These are phyloP conservation scores for Clausena lansium DNA, from an alignment of 345 rosid species.

Conservation along the genomic window DNA sequence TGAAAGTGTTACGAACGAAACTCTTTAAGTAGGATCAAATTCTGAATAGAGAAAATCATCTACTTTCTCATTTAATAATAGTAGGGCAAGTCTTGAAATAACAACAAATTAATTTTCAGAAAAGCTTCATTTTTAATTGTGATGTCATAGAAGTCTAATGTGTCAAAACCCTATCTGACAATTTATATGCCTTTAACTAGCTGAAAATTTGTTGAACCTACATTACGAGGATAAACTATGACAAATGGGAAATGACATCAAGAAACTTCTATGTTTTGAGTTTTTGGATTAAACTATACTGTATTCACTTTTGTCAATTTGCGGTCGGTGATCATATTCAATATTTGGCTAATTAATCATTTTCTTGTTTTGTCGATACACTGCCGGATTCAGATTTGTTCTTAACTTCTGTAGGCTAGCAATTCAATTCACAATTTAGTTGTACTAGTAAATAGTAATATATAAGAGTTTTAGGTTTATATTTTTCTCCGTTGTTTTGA, in stretches of 20 bases:
- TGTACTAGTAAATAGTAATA: no score
- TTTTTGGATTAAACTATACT: background rate
- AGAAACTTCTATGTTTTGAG: background rate
- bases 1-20: no score
- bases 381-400: constrained; percentile 2
- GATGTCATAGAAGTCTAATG: background rate
- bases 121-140: background rate
- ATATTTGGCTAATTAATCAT: background rate
- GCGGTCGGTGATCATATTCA: background rate
- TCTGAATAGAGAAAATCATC: no score
- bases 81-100: no score
- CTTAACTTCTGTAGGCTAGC: background rate
- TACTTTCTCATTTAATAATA: no score
- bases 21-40: no score
- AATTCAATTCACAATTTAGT: constrained; percentile 5
- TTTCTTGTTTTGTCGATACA: constrained; percentile 3
- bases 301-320: background rate
- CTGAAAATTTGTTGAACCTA: background rate
- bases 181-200: background rate
- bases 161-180: background rate
- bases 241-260: background rate
- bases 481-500: no score
- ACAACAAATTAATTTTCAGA: no score
- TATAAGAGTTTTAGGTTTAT: no score
- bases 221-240: background rate